phyloP scores from a whole-genome alignment of 2,329 filamentous ascomycete genomes.

The Fusarium albosuccineum region DNA sequence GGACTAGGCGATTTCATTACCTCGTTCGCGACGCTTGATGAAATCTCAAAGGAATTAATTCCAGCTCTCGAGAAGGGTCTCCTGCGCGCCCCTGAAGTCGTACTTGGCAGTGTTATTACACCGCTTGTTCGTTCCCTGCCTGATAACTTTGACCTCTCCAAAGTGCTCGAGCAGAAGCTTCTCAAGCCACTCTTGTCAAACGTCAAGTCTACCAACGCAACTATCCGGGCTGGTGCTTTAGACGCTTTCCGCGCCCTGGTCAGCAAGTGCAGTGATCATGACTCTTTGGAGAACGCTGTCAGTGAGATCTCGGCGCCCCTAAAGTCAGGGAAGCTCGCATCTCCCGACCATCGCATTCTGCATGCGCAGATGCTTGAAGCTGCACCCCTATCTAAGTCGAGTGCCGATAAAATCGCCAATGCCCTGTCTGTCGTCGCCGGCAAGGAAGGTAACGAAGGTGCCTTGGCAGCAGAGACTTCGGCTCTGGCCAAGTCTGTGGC shows the following conservation, averaged over 20 bases:
- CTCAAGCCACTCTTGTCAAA: constrained; percentile 91
- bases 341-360: constrained; percentile 85
- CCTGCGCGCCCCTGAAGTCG: constrained; percentile 88
- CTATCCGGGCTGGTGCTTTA: constrained; percentile 81
- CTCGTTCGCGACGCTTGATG: constrained; percentile 78
- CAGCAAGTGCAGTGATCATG: constrained; percentile 68
- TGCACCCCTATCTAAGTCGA: constrained; percentile 69
- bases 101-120: constrained; percentile 82
- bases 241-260: constrained; percentile 80
- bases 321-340: constrained; percentile 85
- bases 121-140: constrained; percentile 80
- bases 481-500: constrained; percentile 76
- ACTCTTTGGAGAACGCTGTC: constrained; percentile 74
- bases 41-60: constrained; percentile 80
- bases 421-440: constrained; percentile 76
- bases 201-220: constrained; percentile 87
- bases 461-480: constrained; percentile 80
- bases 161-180: constrained; percentile 77
- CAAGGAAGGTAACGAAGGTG: constrained; percentile 91
- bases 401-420: constrained; percentile 75
- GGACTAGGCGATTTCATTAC: constrained; percentile 86
- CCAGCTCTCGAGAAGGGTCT: constrained; percentile 90
- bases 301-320: constrained; percentile 85
- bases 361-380: constrained; percentile 84
- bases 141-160: constrained; percentile 79